Base-by-base conservation (phyloP, 345 rosid genomes). In the Cardiospermum halicacabum region DNA sequence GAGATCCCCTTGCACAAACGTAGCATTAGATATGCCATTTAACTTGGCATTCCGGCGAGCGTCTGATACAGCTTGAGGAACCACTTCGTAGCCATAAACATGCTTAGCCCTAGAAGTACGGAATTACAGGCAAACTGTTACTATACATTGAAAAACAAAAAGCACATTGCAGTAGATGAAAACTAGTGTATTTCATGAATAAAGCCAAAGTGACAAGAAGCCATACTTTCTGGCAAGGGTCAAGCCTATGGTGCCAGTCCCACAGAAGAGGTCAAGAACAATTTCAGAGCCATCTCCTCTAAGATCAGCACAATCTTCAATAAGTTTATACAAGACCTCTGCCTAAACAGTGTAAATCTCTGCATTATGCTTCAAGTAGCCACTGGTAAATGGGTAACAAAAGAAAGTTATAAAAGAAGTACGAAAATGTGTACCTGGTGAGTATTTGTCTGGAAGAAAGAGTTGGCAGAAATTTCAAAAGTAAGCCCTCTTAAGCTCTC, bases 381-480 rank as follows among this genome's bases (percentile, higher is more conserved):
- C 16, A 50, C 1, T 22, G 60, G 48, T 54, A 69, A 51, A 42
- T 5, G 55, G 5, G 8, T 54, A 53, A 51, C 40, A 4, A 49
- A 9, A 15, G 58, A 61, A 32, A 53, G 18, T 3, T 30, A 11
- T 18, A 11, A 26, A 34, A 57, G 62, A 26, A 11, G 54, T n/a
- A 26, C 7, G 0, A 25, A 16, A 53, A 32, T 16, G 47, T 36
- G 16, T 80, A 88, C 98, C 96, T 93, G 98, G 69, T 13, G 71
- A 63, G 98, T 82, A 75, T 93, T 93, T 64, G 97, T 93, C 69
- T 93, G 97, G 74, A 93, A 93, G 70, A 93, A 93, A 16, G 98
- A 93, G 75, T 90, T 93, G 77, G 98, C 97, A 5, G 98, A 93
- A 63, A 93, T 93, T 71, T 90, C 89, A 78, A 93, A 90, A 1